A percentile compares a stretch with the other conserved stretches of the same genome.
Conservation (phyloP, 495 filamentous ascomycete genomes). For the Penicillium lividum region DNA sequence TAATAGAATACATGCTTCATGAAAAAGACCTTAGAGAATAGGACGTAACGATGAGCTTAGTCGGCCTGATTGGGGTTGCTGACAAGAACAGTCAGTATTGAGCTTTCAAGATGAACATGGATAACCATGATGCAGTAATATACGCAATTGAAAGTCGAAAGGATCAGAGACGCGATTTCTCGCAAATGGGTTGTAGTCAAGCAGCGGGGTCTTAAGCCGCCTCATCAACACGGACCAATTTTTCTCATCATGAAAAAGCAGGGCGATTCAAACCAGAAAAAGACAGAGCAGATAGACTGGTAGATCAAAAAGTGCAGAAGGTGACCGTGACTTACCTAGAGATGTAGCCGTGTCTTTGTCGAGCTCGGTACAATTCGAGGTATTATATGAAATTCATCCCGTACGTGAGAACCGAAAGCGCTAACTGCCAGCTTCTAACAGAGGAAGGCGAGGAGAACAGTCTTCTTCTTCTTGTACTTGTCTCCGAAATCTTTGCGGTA, state of each 20-base stretch:
- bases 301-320: conserved; percentile 12
- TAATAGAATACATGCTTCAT: conserved; percentile 20
- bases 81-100: conserved; percentile 33
- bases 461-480: conserved; percentile 87
- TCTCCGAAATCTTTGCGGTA: conserved; percentile 88
- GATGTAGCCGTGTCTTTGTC: conserved; percentile 88
- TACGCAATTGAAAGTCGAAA: conserved; percentile 9
- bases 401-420: not conserved
- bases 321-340: conserved; percentile 69
- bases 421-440: conserved; percentile 34
- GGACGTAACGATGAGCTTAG: not conserved
- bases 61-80: conserved; percentile 96
- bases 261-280: conserved; percentile 15
- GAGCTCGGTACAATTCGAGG: conserved; percentile 4
- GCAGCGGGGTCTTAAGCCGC: conserved; percentile 94
- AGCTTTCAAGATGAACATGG: not conserved
- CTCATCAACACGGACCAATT: conserved; percentile 99
- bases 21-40: not conserved
- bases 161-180: conserved; percentile 82
- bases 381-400: not conserved
- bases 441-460: conserved; percentile 72
- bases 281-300: conserved; percentile 6
- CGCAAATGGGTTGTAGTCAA: conserved; percentile 79
- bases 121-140: not conserved
- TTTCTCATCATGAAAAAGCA: conserved; percentile 72